Percentiles rank a stretch among this genome's conserved stretches.
Evolutionary conservation across 1,284 basidiomycete species (phyloP).

Genomic region (Trichosporon sp.): DNA sequence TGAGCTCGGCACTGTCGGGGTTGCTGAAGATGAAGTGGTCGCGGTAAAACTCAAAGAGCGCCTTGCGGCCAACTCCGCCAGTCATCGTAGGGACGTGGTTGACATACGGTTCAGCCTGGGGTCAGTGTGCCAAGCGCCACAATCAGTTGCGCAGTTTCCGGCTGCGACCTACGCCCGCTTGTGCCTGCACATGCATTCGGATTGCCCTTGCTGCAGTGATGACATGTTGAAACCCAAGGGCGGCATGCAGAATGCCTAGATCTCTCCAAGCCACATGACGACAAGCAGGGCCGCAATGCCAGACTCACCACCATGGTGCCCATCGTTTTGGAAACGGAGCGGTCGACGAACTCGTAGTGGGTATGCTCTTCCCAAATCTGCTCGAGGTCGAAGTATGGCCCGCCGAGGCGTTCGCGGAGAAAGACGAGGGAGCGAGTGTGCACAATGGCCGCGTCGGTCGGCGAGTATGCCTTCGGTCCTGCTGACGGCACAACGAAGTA

Average conservation of each 20-base stretch:
- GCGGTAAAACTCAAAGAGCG: slow-evolving; percentile 62
- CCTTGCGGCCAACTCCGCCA: slow-evolving; percentile 62
- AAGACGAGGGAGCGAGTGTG: slow-evolving; percentile 32
- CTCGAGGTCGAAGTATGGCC: slow-evolving; percentile 36
- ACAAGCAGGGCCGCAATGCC: background rate
- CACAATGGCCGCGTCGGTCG: slow-evolving; percentile 27
- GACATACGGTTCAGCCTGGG: slow-evolving; percentile 39
- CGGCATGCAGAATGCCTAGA: background rate
- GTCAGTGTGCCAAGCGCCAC: background rate
- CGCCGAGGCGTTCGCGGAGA: slow-evolving; percentile 29
- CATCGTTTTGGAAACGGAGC: slow-evolving; percentile 42
- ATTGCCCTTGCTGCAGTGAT: background rate
- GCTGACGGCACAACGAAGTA: slow-evolving; percentile 34
- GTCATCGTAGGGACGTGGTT: slow-evolving; percentile 48
- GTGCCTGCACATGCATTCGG: background rate
- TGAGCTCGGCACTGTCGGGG: slow-evolving; percentile 49
- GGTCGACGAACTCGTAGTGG: slow-evolving; percentile 37
- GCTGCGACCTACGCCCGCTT: background rate
- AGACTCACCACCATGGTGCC: slow-evolving; percentile 40
- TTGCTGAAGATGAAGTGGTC: slow-evolving; percentile 48
- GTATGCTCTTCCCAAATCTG: slow-evolving; percentile 35
- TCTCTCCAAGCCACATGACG: slow-evolving; percentile 12
- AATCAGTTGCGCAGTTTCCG: background rate
- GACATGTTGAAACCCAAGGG: background rate
- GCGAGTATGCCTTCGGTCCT: slow-evolving; percentile 31